Evolutionary conservation across 192 early-diverging fungal species (phyloP), one percentile per base, ranked within the genome.

Genomic region (Backusella morwellensis): DNA sequence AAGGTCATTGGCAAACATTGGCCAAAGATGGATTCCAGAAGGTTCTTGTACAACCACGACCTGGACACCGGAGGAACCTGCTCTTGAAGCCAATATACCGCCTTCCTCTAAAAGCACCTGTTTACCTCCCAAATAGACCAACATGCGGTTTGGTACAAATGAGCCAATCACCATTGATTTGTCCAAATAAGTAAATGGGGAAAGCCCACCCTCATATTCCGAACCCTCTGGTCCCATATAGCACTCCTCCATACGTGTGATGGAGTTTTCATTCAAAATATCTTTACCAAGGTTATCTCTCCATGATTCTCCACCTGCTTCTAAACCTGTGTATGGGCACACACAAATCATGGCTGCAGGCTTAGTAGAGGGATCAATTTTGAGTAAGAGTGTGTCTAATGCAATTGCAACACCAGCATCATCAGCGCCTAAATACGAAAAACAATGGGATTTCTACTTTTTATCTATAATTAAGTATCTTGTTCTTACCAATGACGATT

Each of bases 221-320:
- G 17, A 6, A 36, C 29, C 68, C n/a, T 40, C 68, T 26, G 14
- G 21, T 35, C 41, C 40, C 9, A 75, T 3, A 44, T 75, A 75
- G 36, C 41, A 29, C 5, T 42, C 38, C n/a, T 77, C 75, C 75
- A 77, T 77, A 56, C 68, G 67, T 15, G 29, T 40, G 4, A 77
- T 29, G 6, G 75, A 38, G 21, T 32, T 66, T 19, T 66, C 66
- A 21, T 42, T 44, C 3, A 77, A 35, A 5, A 68, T 41, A 29
- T 77, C 75, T 15, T 17, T 21, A n/a, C 44, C 42, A 40, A 50
- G 63, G 32, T 77, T 77, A 0, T 47, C 29, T 42, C 66, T 66
- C 75, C 75, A 77, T 56, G 75, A 77, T 29, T 47, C 66, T 36
- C 75, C 75, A 7, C 75, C 75, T 42, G 75, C 75, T 35, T 77